These are phyloP conservation scores for Cladosporium sp. DNA, from an alignment of 2,329 filamentous ascomycete genomes.

Conservation along the genomic window DNA sequence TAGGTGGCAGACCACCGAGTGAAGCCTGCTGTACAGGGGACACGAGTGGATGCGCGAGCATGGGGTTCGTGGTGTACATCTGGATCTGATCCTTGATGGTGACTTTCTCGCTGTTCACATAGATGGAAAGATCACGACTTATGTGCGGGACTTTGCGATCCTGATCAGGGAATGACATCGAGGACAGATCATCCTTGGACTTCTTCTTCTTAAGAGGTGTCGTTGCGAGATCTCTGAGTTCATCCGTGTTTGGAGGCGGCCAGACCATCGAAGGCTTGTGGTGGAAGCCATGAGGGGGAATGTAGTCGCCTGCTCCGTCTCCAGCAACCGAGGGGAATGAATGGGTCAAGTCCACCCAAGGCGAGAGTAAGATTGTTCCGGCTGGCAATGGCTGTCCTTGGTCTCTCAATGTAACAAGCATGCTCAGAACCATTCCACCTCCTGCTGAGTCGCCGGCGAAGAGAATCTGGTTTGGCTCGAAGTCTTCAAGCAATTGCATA, in stretches of 20 bases:
- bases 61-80: constrained; percentile 76
- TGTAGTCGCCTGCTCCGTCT: constrained; percentile 75
- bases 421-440: constrained; percentile 77
- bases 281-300: constrained; percentile 81
- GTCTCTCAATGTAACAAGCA: constrained; percentile 78
- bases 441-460: constrained; percentile 91
- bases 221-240: constrained; percentile 27
- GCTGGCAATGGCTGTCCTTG: constrained; percentile 79
- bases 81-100: constrained; percentile 90
- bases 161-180: constrained; percentile 8
- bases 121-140: constrained; percentile 54
- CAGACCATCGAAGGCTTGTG: constrained; percentile 86
- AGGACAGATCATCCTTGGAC: constrained; percentile 13
- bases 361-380: constrained; percentile 84
- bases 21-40: constrained; percentile 85
- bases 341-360: constrained; percentile 93
- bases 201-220: constrained; percentile 17
- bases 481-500: constrained; percentile 69
- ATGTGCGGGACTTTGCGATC: constrained; percentile 19
- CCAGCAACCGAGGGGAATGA: constrained; percentile 86
- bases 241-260: constrained; percentile 63
- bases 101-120: constrained; percentile 66
- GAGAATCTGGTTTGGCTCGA: constrained; percentile 77
- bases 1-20: constrained; percentile 80
- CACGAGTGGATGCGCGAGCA: constrained; percentile 81